Base-by-base conservation (phyloP, 2,329 filamentous ascomycete genomes). In the Curvularia lunata region DNA sequence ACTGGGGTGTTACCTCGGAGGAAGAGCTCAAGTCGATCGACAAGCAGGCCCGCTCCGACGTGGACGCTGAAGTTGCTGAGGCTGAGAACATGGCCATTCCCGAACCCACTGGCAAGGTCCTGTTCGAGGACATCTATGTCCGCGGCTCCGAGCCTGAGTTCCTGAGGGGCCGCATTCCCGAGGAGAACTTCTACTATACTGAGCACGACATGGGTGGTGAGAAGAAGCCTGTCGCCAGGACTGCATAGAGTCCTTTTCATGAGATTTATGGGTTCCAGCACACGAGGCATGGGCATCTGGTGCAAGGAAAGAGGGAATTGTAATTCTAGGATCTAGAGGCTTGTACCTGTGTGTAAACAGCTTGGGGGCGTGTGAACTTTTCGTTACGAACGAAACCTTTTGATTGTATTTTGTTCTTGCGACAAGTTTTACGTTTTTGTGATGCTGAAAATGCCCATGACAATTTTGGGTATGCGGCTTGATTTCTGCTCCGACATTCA, bases 101-200 rank as follows among this genome's bases (percentile, higher is more conserved):
- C 28, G 92, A 96, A 48, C 78, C 89, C 56, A 96, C 86, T 61
- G 82, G 88, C 53, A 86, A 92, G 80, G 95, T 95, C 69, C 85
- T 99, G 70, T 99, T 86, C 79, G 94, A 99, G 88, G 94, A 97
- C 79, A 96, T 97, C 78, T 98, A 97, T 80, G 92, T 93, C 72
- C 84, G 85, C 65, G 94, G 94, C 67, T 89, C 86, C 61, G 94
- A 97, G 86, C 93, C 93, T 56, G 82, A 87, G 74, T 97, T 90
- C 84, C 86, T 97, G 81, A 88, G 93, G 71, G 94, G 94, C 70
- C 86, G 94, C 63, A 92, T 90, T 59, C 85, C 89, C 53, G 93
- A 98, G 75, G 95, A 98, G 90, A 94, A 92, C 81, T 95, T 88
- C 82, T 97, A 89, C 81, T 89, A 88, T 77, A 68, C 62, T 8